Evolutionary conservation across 345 rosid species (phyloP).

Genomic region (Pistacia vera): DNA sequence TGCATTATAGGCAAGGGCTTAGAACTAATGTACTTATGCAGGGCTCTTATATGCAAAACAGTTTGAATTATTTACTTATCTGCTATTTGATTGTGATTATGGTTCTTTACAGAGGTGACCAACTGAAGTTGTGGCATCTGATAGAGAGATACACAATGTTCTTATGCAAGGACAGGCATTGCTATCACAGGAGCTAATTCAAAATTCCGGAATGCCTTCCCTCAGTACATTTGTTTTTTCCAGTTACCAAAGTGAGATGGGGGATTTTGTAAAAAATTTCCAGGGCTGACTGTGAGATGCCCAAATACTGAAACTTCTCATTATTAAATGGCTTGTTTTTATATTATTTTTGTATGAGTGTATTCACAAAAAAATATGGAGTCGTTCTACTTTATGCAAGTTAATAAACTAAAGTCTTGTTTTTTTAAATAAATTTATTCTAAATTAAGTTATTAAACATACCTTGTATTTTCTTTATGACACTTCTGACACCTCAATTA

Average conservation of each 20-base stretch:
- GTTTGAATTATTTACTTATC: background rate
- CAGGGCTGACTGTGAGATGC: background rate
- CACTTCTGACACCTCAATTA: too few relatives aligned
- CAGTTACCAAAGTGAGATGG: conserved; percentile 18
- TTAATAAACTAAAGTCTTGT: too few relatives aligned
- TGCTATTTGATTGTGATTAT: background rate
- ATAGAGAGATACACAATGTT: conserved; percentile 37
- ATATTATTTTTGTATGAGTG: too few relatives aligned
- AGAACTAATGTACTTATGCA: background rate
- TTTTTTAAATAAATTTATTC: too few relatives aligned
- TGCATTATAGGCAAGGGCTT: background rate
- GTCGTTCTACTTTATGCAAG: too few relatives aligned
- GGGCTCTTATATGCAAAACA: background rate
- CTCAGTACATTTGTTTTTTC: conserved; percentile 40
- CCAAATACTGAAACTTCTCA: background rate
- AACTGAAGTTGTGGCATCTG: conserved; percentile 33
- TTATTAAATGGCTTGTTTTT: background rate
- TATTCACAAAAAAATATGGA: too few relatives aligned
- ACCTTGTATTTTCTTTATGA: too few relatives aligned
- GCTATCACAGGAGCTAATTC: conserved; percentile 35
- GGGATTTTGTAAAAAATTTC: background rate
- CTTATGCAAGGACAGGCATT: conserved; percentile 44
- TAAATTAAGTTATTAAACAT: too few relatives aligned
- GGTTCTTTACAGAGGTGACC: conserved; percentile 56
- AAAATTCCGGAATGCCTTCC: conserved; percentile 49